Evolutionary conservation across 2,329 filamentous ascomycete species (phyloP), one percentile per base, ranked within the genome.

Genomic region (Aspergillus pseudotamarii): DNA sequence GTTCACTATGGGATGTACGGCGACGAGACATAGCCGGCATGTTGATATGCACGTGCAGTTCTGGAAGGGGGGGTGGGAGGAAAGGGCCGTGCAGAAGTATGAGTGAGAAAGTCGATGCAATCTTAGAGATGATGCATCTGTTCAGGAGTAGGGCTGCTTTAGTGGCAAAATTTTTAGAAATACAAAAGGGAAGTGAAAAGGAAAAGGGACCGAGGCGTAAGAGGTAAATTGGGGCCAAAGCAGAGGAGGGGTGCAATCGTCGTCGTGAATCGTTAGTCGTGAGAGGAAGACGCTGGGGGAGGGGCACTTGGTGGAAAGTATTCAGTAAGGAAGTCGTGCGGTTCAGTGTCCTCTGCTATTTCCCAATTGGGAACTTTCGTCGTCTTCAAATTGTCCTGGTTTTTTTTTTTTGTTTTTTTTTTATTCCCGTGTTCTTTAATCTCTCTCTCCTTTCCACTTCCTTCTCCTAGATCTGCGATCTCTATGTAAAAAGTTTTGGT

Each of bases 1-100:
- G 66, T 68, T 78, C 76, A 67, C 72, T 77, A 67, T 78, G 72
- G 30, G 76, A 76, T 30, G 73, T 70, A 69, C 75, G 71, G 55
- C 75, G 76, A 68, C 75, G 75, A 71, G 76, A 76, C 76, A 78
- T 77, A 68, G 57, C 72, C 57, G 58, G 53, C 46, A 61, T 69
- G 38, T 61, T 65, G 65, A 68, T 61, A 68, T 64, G 41, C 58
- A 64, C 61, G 53, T 60, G 66, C 58, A 62, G 64, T 36, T 45
- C 50, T 46, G 46, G 28, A 36, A 36, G 34, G 32, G 36, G 50
- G 61, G 34, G 32, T 32, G 50, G 61, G 51, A 60, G 59, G 26
- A 26, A 23, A 63, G 58, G n/a, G 32, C 19, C 14, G 51, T 51
- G 48, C 48, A n/a, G 34, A 38, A 26, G 51, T 36, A 36, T 36